Evolutionary conservation across 2,329 filamentous ascomycete genomes (phyloP).

Genomic region (Fulvia fulva): DNA sequence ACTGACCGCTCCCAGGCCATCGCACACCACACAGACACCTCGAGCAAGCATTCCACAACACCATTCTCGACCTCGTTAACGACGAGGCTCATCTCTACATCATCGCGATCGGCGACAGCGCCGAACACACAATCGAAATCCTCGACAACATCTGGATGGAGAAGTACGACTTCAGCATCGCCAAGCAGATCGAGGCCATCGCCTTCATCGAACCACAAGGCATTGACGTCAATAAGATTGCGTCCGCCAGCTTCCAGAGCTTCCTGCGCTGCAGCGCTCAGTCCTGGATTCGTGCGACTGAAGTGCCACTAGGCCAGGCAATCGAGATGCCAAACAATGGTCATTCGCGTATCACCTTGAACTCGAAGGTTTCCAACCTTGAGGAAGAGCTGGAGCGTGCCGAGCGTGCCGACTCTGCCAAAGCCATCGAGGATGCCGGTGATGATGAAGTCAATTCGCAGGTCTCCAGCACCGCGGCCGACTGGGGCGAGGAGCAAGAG

Average conservation of each 20-base stretch:
- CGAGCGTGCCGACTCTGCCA: not conserved
- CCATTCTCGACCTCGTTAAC: conserved; percentile 50
- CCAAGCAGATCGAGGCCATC: conserved; percentile 14
- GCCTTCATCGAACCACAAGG: conserved; percentile 22
- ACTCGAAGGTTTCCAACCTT: too few species aligned
- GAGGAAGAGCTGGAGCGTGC: not conserved
- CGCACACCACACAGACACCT: conserved; percentile 59
- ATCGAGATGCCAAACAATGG: too few species aligned
- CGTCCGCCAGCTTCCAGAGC: conserved; percentile 3
- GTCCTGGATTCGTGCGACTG: conserved; percentile 19
- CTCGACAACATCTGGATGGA: conserved; percentile 16
- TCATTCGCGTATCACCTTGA: too few species aligned
- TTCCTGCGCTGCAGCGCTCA: conserved; percentile 15
- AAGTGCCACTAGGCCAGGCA: not conserved
- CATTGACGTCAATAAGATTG: conserved; percentile 11
- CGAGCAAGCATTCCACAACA: conserved; percentile 59
- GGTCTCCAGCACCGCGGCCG: not conserved
- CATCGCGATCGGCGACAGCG: conserved; percentile 66
- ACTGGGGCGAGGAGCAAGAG: not conserved
- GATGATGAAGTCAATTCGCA: not conserved
- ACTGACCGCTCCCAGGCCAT: conserved; percentile 44
- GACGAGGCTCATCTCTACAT: conserved; percentile 58
- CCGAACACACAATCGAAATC: conserved; percentile 38
- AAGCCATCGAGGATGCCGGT: not conserved
- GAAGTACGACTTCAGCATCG: not conserved